phyloP scores from a whole-genome alignment of 257 asterid genomes.

The Primulina tabacum region DNA sequence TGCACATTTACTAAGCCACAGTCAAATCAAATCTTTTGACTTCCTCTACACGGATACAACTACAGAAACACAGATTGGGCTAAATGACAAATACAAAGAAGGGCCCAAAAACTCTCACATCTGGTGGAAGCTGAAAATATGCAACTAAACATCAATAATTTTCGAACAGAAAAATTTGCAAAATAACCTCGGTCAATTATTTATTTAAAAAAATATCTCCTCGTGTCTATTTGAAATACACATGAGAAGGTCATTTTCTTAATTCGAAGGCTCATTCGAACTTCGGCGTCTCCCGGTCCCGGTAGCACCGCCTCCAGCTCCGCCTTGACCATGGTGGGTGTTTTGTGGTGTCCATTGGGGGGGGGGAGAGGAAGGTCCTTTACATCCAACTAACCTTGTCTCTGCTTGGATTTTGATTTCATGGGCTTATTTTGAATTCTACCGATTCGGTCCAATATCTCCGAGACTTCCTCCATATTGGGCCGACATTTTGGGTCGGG shows the following conservation, averaged over 20 bases:
- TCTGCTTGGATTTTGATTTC: conserved; percentile 22
- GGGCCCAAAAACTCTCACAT: neutral
- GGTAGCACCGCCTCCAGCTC: neutral
- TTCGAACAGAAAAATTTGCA: too few relatives aligned
- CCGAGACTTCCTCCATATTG: conserved; percentile 50
- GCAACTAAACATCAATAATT: conserved; percentile 13
- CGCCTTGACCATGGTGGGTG: conserved; percentile 24
- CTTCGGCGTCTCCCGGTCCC: conserved; percentile 12
- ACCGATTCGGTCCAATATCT: conserved; percentile 34
- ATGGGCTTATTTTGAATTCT: conserved; percentile 31
- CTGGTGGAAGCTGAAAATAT: neutral
- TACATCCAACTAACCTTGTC: neutral
- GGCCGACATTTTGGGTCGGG: conserved; percentile 72
- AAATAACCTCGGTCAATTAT: too few relatives aligned
- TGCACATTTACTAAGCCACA: too few relatives aligned
- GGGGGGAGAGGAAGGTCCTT: conserved; percentile 14
- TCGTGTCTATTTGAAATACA: too few relatives aligned
- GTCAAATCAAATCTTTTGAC: too few relatives aligned
- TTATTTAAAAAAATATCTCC: too few relatives aligned
- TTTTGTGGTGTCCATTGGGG: conserved; percentile 29
- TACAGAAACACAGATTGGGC: neutral
- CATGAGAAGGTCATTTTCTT: too few relatives aligned
- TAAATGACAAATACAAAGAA: neutral
- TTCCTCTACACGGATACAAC: too few relatives aligned
- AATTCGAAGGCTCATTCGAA: conserved; percentile 15